Evolutionary conservation across 495 filamentous ascomycete species (phyloP).

Genomic region (Articulospora tetracladia): DNA sequence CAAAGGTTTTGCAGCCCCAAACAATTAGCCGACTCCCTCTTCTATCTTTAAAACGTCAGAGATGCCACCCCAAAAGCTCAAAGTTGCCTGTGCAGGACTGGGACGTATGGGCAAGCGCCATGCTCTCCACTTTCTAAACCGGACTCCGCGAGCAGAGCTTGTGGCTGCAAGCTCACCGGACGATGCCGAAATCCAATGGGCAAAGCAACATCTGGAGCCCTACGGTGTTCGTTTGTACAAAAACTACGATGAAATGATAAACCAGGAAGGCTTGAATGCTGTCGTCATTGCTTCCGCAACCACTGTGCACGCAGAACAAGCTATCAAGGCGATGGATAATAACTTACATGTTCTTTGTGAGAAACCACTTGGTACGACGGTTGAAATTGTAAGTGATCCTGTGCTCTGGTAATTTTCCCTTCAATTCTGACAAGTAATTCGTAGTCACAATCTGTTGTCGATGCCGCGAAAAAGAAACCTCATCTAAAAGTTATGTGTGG

Average conservation of each 20-base stretch:
- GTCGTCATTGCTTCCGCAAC: conserved; percentile 50
- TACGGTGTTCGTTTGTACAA: conserved; percentile 44
- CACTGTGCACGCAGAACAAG: conserved; percentile 51
- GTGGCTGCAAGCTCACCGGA: conserved; percentile 50
- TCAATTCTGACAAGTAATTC: neutral
- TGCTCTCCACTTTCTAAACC: conserved; percentile 48
- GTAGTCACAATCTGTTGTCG: conserved; percentile 49
- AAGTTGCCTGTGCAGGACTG: conserved; percentile 49
- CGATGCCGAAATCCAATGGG: conserved; percentile 48
- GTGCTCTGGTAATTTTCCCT: no score
- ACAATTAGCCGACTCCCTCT: no score
- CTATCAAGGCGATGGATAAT: conserved; percentile 50
- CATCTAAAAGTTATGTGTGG: conserved; percentile 57
- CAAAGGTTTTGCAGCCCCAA: no score
- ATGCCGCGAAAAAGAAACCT: conserved; percentile 43
- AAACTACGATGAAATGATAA: conserved; percentile 54
- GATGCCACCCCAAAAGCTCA: conserved; percentile 43
- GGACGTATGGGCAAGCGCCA: conserved; percentile 58
- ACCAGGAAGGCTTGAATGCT: conserved; percentile 48
- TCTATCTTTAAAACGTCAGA: neutral
- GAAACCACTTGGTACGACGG: conserved; percentile 48
- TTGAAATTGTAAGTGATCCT: conserved; percentile 41
- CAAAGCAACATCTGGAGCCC: conserved; percentile 40
- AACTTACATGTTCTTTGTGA: conserved; percentile 54
- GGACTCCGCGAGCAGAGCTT: conserved; percentile 47